phyloP scores from a whole-genome alignment of 495 filamentous ascomycete genomes.

The Penicillium mononematosum region DNA sequence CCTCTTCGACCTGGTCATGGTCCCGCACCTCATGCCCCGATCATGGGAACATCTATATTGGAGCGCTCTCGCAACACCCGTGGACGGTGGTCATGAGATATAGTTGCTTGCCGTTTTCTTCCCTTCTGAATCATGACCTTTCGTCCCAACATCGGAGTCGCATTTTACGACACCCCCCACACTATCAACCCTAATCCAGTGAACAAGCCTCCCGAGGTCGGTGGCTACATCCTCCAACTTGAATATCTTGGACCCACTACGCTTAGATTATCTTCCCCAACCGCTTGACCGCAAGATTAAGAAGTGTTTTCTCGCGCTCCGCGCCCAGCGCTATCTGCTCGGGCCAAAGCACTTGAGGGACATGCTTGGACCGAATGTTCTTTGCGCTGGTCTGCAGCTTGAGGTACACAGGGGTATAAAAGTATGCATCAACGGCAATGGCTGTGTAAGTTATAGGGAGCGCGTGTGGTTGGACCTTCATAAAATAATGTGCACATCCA shows the following conservation, averaged over 20 bases:
- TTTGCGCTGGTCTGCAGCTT: not conserved
- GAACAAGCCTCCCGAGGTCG: not conserved
- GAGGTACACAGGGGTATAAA: not conserved
- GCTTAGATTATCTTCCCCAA: slow-evolving; percentile 24
- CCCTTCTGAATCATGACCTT: not conserved
- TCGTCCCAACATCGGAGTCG: not conserved
- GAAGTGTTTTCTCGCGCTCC: slow-evolving; percentile 8
- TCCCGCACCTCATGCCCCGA: slow-evolving; percentile 22
- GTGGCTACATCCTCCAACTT: not conserved
- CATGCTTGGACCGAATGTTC: not conserved
- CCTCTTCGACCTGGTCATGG: slow-evolving; percentile 18
- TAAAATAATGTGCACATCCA: not conserved
- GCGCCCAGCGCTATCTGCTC: slow-evolving; percentile 3
- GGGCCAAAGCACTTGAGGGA: not conserved
- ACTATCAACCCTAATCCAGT: not conserved
- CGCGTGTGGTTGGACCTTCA: not conserved
- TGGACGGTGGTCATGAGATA: not conserved
- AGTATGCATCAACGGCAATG: not conserved
- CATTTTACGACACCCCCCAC: not conserved
- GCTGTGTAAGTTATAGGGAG: not conserved
- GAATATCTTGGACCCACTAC: slow-evolving; percentile 25
- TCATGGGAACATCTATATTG: slow-evolving; percentile 21
- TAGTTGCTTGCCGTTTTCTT: not conserved
- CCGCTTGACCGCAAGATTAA: slow-evolving; percentile 31
- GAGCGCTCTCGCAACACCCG: not conserved